Evolutionary conservation across 2,329 filamentous ascomycete genomes (phyloP).

Genomic region (Nothophaeocryptopus gaeumannii): DNA sequence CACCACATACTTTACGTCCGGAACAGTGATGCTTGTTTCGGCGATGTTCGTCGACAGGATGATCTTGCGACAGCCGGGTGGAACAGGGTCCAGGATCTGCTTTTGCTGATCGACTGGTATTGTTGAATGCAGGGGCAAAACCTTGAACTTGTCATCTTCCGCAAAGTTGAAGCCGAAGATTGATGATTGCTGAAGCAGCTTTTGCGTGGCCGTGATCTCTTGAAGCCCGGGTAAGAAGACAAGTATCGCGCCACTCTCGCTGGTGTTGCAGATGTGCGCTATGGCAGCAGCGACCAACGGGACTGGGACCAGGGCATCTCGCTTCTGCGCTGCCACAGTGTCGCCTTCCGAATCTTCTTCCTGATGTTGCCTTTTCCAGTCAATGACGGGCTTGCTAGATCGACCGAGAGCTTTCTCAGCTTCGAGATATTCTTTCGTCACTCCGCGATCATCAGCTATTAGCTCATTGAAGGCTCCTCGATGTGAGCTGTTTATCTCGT

Average conservation of each 20-base stretch:
- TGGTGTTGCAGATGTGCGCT: constrained; percentile 46
- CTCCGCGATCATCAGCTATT: constrained; percentile 9
- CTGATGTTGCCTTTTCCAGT: constrained; percentile 39
- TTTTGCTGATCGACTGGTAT: constrained; percentile 43
- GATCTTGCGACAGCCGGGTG: constrained; percentile 46
- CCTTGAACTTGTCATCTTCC: constrained; percentile 40
- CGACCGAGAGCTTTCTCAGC: constrained; percentile 13
- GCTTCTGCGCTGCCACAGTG: constrained; percentile 29
- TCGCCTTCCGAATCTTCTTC: constrained; percentile 25
- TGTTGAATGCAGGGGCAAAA: constrained; percentile 49
- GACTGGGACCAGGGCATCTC: constrained; percentile 41
- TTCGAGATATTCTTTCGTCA: constrained; percentile 21
- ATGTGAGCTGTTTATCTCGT: constrained; percentile 30
- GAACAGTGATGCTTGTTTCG: constrained; percentile 53
- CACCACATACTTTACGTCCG: constrained; percentile 51
- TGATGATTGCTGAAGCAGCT: constrained; percentile 27
- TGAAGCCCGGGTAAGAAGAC: constrained; percentile 49
- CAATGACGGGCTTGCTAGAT: constrained; percentile 32
- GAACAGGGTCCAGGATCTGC: constrained; percentile 41
- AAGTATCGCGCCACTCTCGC: constrained; percentile 45
- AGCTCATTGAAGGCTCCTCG: constrained; percentile 14
- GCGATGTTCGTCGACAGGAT: constrained; percentile 53
- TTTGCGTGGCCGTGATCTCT: constrained; percentile 37
- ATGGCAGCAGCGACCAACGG: constrained; percentile 46
- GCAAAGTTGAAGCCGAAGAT: constrained; percentile 42